Evolutionary conservation across 2,329 filamentous ascomycete species (phyloP).

Genomic region (Mycogone perniciosa): DNA sequence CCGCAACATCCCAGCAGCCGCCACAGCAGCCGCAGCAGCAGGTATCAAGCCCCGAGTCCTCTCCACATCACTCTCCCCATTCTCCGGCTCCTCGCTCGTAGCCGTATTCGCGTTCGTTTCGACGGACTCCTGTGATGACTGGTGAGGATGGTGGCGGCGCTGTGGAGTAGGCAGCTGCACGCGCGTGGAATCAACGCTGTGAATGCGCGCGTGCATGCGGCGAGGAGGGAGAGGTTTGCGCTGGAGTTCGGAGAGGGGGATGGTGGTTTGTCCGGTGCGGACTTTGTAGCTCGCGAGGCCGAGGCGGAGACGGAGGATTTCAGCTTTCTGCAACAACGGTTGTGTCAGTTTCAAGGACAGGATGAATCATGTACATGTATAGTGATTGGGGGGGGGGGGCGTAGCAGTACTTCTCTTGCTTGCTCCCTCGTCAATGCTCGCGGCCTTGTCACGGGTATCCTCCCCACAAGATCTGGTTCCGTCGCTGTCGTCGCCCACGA

Average conservation of each 20-base stretch:
- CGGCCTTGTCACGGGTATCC: constrained; percentile 12
- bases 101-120: too few relatives aligned
- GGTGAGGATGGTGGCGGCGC: not conserved
- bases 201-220: constrained; percentile 17
- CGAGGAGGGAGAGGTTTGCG: constrained; percentile 24
- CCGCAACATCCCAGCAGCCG: too few relatives aligned
- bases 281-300: constrained; percentile 70
- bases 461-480: constrained; percentile 35
- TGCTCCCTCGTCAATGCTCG: constrained; percentile 44
- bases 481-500: constrained; percentile 45
- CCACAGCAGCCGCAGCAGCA: too few relatives aligned
- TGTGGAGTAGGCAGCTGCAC: not conserved
- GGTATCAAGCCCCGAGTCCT: too few relatives aligned
- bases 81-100: too few relatives aligned
- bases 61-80: too few relatives aligned
- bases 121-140: not conserved
- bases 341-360: not conserved
- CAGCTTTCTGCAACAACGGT: constrained; percentile 44
- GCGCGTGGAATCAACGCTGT: not conserved
- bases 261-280: constrained; percentile 61
- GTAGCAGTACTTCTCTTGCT: constrained; percentile 46
- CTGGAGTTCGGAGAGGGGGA: constrained; percentile 57
- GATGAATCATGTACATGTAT: not conserved
- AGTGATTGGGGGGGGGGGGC: not conserved
- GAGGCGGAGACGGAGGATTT: constrained; percentile 62